Evolutionary conservation across 2,329 filamentous ascomycete genomes (phyloP).

Genomic region (Arthrobotrys sinensis): DNA sequence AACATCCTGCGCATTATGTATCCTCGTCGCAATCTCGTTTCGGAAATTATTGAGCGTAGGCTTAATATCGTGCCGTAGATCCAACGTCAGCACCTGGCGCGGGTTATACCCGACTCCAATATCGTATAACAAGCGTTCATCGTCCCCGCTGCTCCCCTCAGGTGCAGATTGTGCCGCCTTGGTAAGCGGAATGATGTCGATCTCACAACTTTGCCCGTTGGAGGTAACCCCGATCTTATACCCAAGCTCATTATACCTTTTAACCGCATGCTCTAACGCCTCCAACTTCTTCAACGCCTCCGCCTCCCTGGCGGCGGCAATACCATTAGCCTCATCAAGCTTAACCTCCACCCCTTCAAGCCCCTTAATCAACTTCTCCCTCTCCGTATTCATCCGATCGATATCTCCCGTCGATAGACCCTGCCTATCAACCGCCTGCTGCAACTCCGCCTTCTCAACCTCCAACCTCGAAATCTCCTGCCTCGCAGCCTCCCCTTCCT

Average conservation of each 20-base stretch:
- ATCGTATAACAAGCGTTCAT: conserved; percentile 86
- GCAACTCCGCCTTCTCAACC: conserved; percentile 82
- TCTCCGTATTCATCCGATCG: conserved; percentile 96
- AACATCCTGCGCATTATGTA: conserved; percentile 84
- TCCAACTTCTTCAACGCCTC: conserved; percentile 89
- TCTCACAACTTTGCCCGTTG: conserved; percentile 88
- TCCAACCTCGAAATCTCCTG: conserved; percentile 84
- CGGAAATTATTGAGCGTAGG: conserved; percentile 82
- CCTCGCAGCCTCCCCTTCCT: conserved; percentile 85
- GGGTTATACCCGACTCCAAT: conserved; percentile 89
- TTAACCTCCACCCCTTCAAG: conserved; percentile 82
- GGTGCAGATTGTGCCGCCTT: conserved; percentile 70
- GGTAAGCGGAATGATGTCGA: conserved; percentile 76
- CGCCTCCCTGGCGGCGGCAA: conserved; percentile 87
- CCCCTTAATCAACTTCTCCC: conserved; percentile 90
- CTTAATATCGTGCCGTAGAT: conserved; percentile 86
- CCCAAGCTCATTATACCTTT: conserved; percentile 92
- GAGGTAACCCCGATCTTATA: conserved; percentile 94
- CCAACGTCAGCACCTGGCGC: conserved; percentile 87
- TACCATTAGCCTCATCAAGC: conserved; percentile 78
- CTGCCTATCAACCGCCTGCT: conserved; percentile 89
- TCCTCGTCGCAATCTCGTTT: conserved; percentile 92
- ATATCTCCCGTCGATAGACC: conserved; percentile 98
- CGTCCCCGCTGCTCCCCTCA: conserved; percentile 69
- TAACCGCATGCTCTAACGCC: conserved; percentile 89